A percentile compares a stretch with the other conserved stretches of the same genome.
phyloP scores from a whole-genome alignment of 108 stramenopile genomes.

The Cyclotella baltica region DNA sequence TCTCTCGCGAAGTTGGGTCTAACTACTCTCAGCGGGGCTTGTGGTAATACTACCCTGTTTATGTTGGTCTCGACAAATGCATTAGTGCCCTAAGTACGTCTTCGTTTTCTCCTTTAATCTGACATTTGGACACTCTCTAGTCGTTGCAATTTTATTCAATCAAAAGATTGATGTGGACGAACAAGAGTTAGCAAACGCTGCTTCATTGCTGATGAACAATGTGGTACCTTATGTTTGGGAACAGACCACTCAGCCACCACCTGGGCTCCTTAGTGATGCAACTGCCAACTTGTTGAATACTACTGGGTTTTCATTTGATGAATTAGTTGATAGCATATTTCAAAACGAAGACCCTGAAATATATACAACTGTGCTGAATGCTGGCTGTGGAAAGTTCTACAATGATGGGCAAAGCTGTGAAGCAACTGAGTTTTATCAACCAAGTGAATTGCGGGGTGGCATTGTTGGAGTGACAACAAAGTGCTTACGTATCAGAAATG shows the following conservation, averaged over 20 bases:
- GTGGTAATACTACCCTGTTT: constrained; percentile 16
- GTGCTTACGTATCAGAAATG: constrained; percentile 12
- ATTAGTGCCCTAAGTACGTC: too few relatives aligned
- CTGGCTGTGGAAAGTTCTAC: constrained; percentile 13
- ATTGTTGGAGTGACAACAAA: constrained; percentile 7
- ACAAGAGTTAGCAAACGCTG: not conserved
- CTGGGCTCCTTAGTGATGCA: constrained; percentile 13
- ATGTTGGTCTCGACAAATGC: not conserved
- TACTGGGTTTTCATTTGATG: not conserved
- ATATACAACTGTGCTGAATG: not conserved
- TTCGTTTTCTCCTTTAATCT: too few relatives aligned
- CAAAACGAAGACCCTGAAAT: constrained; percentile 19
- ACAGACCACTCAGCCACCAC: not conserved
- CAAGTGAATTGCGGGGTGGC: constrained; percentile 1
- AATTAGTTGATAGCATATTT: constrained; percentile 24
- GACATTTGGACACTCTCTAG: too few relatives aligned
- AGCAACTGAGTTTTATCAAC: constrained; percentile 24
- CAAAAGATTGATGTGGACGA: constrained; percentile 2
- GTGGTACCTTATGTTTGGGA: constrained; percentile 1
- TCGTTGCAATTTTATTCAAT: constrained; percentile 17
- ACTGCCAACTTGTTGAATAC: constrained; percentile 2
- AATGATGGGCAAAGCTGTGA: constrained; percentile 11
- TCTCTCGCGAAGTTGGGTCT: constrained; percentile 24
- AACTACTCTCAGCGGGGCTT: constrained; percentile 17
- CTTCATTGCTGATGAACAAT: constrained; percentile 2